Base-by-base conservation (phyloP, 2,329 filamentous ascomycete genomes). In the Aspergillus viridinutans region DNA sequence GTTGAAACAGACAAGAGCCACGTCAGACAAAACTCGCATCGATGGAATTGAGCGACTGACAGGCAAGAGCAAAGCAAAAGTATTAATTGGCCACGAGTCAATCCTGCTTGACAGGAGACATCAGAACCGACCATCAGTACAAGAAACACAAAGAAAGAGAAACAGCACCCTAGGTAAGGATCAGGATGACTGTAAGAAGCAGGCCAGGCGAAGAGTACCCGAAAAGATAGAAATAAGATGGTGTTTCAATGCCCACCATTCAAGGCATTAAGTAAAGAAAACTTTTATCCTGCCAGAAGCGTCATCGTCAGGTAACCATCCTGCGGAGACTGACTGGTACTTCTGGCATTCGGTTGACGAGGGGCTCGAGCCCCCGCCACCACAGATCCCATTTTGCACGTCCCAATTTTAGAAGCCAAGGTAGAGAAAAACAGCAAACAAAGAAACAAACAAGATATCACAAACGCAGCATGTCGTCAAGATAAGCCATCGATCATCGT, bases 1-100 rank as follows among this genome's bases (percentile, higher is more conserved):
- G 5, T 47, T 14, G 21, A 26, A 23, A 12, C 12, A 10, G 4
- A 25, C n/a, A n/a, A n/a, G 26, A 45, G 42, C n/a, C 42, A 23
- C 6, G 42, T 45, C 42, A n/a, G 5, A 23, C 42, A 17, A 38
- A 38, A 38, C 32, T 17, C 32, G 42, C 42, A 45, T 23, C 5
- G 14, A 25, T 17, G 3, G 38, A 53, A 43, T 38, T 52, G 48
- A 35, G 20, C 50, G 48, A 55, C 26, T 52, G 54, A 35, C 49
- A 52, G 26, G 50, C 48, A 60, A 29, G 57, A 61, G 48, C 55
- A 52, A 57, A 60, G 52, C 47, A 61, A 64, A 50, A 50, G 61
- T 52, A 61, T 53, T 56, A 60, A 55, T 65, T 61, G 67, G 76
- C 77, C 77, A 80, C 79, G 78, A 80, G 79, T 81, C 78, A 76